A percentile compares a stretch with the other conserved stretches of the same genome.
phyloP scores from a whole-genome alignment of 208 protist species.

The Phytomonas francai region DNA sequence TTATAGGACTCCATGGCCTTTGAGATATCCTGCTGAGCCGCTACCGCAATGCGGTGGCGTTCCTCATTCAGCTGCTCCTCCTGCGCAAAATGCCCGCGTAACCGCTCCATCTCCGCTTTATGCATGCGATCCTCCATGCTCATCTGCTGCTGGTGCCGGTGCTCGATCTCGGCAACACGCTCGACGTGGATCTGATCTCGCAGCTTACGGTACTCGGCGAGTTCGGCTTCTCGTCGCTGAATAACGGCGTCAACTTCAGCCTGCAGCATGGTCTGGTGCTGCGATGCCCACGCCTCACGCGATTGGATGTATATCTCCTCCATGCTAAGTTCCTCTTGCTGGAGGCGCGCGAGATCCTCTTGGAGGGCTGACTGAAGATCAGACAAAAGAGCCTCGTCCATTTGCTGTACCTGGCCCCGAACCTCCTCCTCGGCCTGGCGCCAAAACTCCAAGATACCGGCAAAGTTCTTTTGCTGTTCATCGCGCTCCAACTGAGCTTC shows the following conservation, averaged over 20 bases:
- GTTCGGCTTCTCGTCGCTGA: constrained; percentile 35
- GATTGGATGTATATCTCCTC: constrained; percentile 67
- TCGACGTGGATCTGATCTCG: constrained; percentile 56
- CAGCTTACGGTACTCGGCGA: constrained; percentile 45
- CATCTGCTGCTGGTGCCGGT: constrained; percentile 43
- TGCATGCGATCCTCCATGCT: constrained; percentile 49
- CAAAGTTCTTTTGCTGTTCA: constrained; percentile 47
- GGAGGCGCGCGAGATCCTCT: constrained; percentile 57
- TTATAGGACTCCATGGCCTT: constrained; percentile 28
- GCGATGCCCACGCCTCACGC: constrained; percentile 55
- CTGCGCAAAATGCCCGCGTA: constrained; percentile 36
- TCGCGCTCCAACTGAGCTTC: constrained; percentile 53
- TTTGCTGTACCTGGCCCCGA: constrained; percentile 54
- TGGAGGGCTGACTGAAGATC: constrained; percentile 57
- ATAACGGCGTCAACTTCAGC: constrained; percentile 43
- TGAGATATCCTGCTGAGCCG: constrained; percentile 35
- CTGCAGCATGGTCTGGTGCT: constrained; percentile 57
- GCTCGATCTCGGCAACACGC: constrained; percentile 45
- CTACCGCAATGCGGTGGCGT: constrained; percentile 23
- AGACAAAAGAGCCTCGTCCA: constrained; percentile 65
- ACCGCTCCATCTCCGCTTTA: constrained; percentile 42
- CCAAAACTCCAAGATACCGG: constrained; percentile 72
- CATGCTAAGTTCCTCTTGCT: constrained; percentile 60
- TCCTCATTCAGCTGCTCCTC: constrained; percentile 51
- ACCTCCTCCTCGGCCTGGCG: constrained; percentile 48